These are phyloP conservation scores for Clavulina sp. DNA, from an alignment of 768 basidiomycete genomes.

Conservation along the genomic window DNA sequence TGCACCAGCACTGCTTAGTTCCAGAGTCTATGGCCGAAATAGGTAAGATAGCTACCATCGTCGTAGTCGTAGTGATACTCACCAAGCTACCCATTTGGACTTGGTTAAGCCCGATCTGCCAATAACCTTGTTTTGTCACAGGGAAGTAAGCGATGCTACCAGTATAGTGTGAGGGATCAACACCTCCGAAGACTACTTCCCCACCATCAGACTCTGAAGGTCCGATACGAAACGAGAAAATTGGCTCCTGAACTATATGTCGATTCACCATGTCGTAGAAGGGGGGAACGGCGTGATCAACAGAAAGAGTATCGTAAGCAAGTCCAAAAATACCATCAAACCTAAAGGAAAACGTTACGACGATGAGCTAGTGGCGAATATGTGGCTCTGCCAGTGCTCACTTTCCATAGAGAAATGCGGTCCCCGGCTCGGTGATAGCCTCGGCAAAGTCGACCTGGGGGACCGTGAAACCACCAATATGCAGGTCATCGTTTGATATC, in stretches of 20 bases:
- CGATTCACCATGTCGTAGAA: conserved; percentile 31
- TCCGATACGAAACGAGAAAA: conserved; percentile 27
- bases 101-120: conserved; percentile 28
- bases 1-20: neutral
- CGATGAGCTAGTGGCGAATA: conserved; percentile 3
- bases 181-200: conserved; percentile 24
- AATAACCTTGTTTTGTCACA: conserved; percentile 26
- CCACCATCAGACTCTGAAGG: conserved; percentile 23
- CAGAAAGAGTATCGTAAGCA: conserved; percentile 27
- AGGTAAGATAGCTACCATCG: too few species aligned
- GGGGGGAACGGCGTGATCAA: conserved; percentile 27
- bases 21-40: neutral
- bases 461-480: conserved; percentile 25
- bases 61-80: conserved; percentile 25
- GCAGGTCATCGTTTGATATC: conserved; percentile 24
- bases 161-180: conserved; percentile 23
- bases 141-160: conserved; percentile 27
- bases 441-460: conserved; percentile 29
- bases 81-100: conserved; percentile 26
- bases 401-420: conserved; percentile 25
- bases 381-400: neutral
- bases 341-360: conserved; percentile 8
- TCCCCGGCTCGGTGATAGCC: conserved; percentile 28
- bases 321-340: conserved; percentile 30
- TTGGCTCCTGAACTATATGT: conserved; percentile 25